phyloP scores from a whole-genome alignment of 2,329 filamentous ascomycete genomes.

The Epichloe gansuensis region DNA sequence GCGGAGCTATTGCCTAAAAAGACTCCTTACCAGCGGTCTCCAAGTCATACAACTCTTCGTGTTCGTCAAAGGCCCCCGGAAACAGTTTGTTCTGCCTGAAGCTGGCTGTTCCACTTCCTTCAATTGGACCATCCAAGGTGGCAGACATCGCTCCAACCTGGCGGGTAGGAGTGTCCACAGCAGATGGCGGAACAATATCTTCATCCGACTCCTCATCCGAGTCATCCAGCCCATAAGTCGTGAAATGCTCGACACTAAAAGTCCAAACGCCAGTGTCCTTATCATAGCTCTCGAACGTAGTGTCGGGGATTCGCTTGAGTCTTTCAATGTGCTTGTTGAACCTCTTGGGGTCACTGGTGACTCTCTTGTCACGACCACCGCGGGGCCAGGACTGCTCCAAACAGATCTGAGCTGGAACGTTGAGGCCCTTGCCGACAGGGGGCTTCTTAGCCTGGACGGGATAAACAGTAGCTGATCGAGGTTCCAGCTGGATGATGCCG shows the following conservation, averaged over 20 bases:
- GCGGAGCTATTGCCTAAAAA: conserved; percentile 90
- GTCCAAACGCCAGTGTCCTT: conserved; percentile 73
- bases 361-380: conserved; percentile 41
- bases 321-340: conserved; percentile 74
- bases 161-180: background rate
- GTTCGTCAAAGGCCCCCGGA: conserved; percentile 71
- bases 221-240: conserved; percentile 81
- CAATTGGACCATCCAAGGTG: conserved; percentile 12
- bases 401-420: conserved; percentile 79
- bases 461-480: conserved; percentile 82
- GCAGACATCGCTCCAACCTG: conserved; percentile 15
- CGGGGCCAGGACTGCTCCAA: conserved; percentile 91
- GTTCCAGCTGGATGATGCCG: conserved; percentile 61
- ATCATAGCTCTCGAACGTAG: conserved; percentile 72
- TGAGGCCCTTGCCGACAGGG: conserved; percentile 73
- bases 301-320: conserved; percentile 67
- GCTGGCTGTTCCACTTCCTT: conserved; percentile 47
- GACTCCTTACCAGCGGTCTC: conserved; percentile 49
- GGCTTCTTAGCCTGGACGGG: conserved; percentile 67
- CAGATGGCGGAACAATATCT: conserved; percentile 16
- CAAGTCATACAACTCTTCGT: conserved; percentile 41
- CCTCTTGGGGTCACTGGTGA: conserved; percentile 43
- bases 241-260: conserved; percentile 93
- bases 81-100: conserved; percentile 41
- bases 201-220: conserved; percentile 59